Percentiles rank a stretch among this genome's conserved stretches.
phyloP scores from a whole-genome alignment of 2,329 filamentous ascomycete species.

The Hymenoscyphus fraxineus region DNA sequence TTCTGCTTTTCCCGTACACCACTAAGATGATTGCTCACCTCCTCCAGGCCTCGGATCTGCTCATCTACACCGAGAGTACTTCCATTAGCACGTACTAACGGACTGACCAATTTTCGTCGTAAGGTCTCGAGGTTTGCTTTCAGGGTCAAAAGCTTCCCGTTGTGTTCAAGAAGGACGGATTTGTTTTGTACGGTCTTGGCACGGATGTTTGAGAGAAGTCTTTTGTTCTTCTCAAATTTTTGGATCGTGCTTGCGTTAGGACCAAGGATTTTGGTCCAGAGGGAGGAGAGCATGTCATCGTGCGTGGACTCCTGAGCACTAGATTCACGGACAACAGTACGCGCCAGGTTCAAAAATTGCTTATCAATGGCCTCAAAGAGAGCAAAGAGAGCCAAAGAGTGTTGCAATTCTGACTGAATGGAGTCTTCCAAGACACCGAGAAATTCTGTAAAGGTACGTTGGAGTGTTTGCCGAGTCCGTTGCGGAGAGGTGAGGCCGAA shows the following conservation, averaged over 20 bases:
- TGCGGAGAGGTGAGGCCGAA: slow-evolving; percentile 80
- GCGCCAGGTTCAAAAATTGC: slow-evolving; percentile 84
- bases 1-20: slow-evolving; percentile 76
- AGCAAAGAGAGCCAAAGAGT: slow-evolving; percentile 74
- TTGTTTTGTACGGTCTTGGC: slow-evolving; percentile 85
- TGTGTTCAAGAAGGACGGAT: slow-evolving; percentile 79
- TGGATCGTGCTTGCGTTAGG: slow-evolving; percentile 69
- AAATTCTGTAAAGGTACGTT: slow-evolving; percentile 85
- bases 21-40: slow-evolving; percentile 74
- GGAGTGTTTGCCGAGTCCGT: slow-evolving; percentile 73
- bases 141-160: slow-evolving; percentile 75
- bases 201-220: slow-evolving; percentile 73
- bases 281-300: slow-evolving; percentile 73
- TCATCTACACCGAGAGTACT: slow-evolving; percentile 75
- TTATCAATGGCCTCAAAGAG: slow-evolving; percentile 91
- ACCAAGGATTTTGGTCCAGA: slow-evolving; percentile 85
- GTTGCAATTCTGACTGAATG: slow-evolving; percentile 77
- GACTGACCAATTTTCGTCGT: slow-evolving; percentile 76
- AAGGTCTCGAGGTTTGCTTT: slow-evolving; percentile 86
- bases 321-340: slow-evolving; percentile 79
- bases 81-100: slow-evolving; percentile 67
- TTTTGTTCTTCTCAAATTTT: slow-evolving; percentile 89
- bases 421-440: slow-evolving; percentile 83
- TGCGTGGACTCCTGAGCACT: slow-evolving; percentile 76
- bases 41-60: slow-evolving; percentile 78